Base-by-base conservation (phyloP, 2,329 filamentous ascomycete genomes). In the Trichophyton rubrum region DNA sequence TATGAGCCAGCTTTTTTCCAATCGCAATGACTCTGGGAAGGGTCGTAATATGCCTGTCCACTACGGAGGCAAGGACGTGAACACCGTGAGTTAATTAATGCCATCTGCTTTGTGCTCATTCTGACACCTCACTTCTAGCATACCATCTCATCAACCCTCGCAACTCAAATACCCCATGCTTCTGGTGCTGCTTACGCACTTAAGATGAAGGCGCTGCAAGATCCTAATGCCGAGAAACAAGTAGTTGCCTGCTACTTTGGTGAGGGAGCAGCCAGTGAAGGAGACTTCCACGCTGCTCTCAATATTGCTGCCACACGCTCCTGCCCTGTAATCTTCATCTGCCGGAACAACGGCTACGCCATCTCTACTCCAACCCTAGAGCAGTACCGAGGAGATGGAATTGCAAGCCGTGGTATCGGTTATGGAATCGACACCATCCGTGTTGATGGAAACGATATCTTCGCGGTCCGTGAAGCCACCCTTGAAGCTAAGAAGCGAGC, bases 11-110 rank as follows among this genome's bases (percentile, higher is more conserved):
- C 77, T 99, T 7, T 96, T 97, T 75, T 85, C 91, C 20, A 97
- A 96, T 70, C 82, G 78, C 60, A 83, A 89, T 64, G 93, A 99
- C 67, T 74, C 80, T 0, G 91, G 92, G 1, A 82, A 80, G 62
- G 93, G 91, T 1, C 84, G 92, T 64, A 97, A 96, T 69, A 99
- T 99, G 93, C 93, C 93, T 0, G 89, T 97, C 13, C 93, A 99
- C 74, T 99, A 97, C 69, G 91, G 91, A 55, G 90, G 87, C 72
- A 83, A 80, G 61, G 85, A 89, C 64, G 78, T 95, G 61, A 90
- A 96, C 67, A 90, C 96, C 69, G 88, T 91, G 71, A 71, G 83
- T 77, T 17, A 33, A 20, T 24, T 17, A 1, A 60, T 53, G 2
- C 45, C 15, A 33, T 9, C 40, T 35, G 53, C 38, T 55, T 11